Evolutionary conservation across 768 basidiomycete genomes (phyloP).

Genomic region (Mycena rebaudengoi): DNA sequence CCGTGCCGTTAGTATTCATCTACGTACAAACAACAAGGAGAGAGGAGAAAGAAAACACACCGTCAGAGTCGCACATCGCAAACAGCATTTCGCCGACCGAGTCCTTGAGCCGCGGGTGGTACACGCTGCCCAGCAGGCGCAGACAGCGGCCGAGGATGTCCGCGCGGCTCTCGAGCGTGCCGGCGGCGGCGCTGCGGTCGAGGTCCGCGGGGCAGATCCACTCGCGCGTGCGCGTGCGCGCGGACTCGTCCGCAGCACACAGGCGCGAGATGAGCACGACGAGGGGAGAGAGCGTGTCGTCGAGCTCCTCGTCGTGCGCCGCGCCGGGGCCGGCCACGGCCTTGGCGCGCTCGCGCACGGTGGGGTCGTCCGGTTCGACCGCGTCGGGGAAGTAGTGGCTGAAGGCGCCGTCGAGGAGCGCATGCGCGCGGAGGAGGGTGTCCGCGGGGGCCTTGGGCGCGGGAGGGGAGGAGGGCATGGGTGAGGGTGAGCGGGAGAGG

Average conservation of each 20-base stretch:
- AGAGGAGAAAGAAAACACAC: background rate
- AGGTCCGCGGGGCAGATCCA: conserved; percentile 80
- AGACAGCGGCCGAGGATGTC: conserved; percentile 84
- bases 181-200: conserved; percentile 70
- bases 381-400: conserved; percentile 73
- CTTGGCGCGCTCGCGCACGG: conserved; percentile 61
- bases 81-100: conserved; percentile 89
- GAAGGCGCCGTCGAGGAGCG: conserved; percentile 69
- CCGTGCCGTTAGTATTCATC: background rate
- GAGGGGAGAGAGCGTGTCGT: conserved; percentile 82
- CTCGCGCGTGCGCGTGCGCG: conserved; percentile 64
- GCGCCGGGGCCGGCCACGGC: conserved; percentile 51
- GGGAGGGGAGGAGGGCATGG: conserved; percentile 37
- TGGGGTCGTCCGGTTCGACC: conserved; percentile 68
- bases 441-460: conserved; percentile 41
- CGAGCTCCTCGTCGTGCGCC: conserved; percentile 61
- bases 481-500: conserved; percentile 58
- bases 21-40: too few species aligned
- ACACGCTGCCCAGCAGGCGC: conserved; percentile 77
- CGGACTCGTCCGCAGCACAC: conserved; percentile 68
- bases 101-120: conserved; percentile 76
- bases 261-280: conserved; percentile 78
- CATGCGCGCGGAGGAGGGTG: conserved; percentile 69
- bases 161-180: conserved; percentile 72
- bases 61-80: conserved; percentile 80